Percentiles rank a stretch among this genome's conserved stretches.
These are phyloP conservation scores for Helicostylum pulchrum DNA, from an alignment of 192 early-diverging fungal species.

Conservation along the genomic window DNA sequence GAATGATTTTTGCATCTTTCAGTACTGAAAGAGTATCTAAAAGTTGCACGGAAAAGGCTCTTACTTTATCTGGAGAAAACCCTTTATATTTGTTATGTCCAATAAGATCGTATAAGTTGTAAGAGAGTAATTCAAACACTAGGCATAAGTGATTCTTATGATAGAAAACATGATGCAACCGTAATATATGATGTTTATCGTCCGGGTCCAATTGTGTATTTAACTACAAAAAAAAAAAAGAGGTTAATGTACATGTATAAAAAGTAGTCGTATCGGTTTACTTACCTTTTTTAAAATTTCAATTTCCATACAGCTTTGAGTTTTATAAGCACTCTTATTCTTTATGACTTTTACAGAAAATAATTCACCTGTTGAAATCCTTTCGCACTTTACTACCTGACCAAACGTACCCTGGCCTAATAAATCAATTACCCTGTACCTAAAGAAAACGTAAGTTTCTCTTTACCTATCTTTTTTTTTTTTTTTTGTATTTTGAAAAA, in stretches of 20 bases:
- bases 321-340: slow-evolving; percentile 94
- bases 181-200: slow-evolving; percentile 84
- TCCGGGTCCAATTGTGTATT: slow-evolving; percentile 82
- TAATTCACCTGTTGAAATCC: slow-evolving; percentile 82
- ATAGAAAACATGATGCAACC: slow-evolving; percentile 88
- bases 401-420: slow-evolving; percentile 98
- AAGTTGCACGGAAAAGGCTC: slow-evolving; percentile 91
- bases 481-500: not conserved
- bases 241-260: not conserved
- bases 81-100: slow-evolving; percentile 95
- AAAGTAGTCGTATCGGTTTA: no score
- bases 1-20: slow-evolving; percentile 87
- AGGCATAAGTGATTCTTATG: slow-evolving; percentile 92
- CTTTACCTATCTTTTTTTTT: not conserved
- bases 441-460: slow-evolving; percentile 19
- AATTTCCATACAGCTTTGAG: slow-evolving; percentile 94
- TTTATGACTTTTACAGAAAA: slow-evolving; percentile 98
- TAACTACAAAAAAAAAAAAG: slow-evolving; percentile 47
- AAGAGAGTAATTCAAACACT: slow-evolving; percentile 92
- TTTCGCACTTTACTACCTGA: slow-evolving; percentile 95
- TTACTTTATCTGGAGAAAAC: slow-evolving; percentile 88
- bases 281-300: slow-evolving; percentile 82
- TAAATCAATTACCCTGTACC: slow-evolving; percentile 88
- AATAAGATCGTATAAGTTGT: slow-evolving; percentile 96
- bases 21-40: slow-evolving; percentile 86